A percentile compares a stretch with the other conserved stretches of the same genome.
These are phyloP conservation scores for Amoebophrya sp. DNA, from an alignment of 169 alveolate genomes.

Conservation along the genomic window DNA sequence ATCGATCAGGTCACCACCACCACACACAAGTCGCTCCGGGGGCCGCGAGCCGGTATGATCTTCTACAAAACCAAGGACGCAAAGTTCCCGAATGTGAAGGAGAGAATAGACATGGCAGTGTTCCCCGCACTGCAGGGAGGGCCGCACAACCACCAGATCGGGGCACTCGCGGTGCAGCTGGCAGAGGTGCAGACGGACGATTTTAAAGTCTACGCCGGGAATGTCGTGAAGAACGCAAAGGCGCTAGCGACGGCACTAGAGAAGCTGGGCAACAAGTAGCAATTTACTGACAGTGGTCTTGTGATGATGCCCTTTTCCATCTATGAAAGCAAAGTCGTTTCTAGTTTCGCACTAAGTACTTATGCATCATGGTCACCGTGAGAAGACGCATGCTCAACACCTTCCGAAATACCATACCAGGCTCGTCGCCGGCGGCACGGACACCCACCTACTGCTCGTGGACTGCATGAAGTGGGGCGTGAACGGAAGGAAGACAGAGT, in stretches of 20 bases:
- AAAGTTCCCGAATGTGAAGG: conserved; percentile 66
- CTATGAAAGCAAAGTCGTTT: neutral
- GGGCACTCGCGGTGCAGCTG: conserved; percentile 45
- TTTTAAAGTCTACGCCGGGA: conserved; percentile 36
- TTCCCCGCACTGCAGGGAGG: conserved; percentile 96
- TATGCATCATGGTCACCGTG: too few relatives aligned
- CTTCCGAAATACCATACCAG: conserved; percentile 27
- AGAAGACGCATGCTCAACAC: too few relatives aligned
- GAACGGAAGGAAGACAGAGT: conserved; percentile 50
- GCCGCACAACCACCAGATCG: conserved; percentile 80
- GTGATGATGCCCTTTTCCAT: neutral
- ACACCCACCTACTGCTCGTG: conserved; percentile 79
- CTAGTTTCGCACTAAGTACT: too few relatives aligned
- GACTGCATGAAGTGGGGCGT: conserved; percentile 60
- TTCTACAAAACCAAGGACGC: conserved; percentile 58
- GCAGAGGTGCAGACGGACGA: conserved; percentile 42
- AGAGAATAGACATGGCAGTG: conserved; percentile 86
- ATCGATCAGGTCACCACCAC: conserved; percentile 87
- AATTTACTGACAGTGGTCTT: neutral
- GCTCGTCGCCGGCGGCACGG: conserved; percentile 79
- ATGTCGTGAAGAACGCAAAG: conserved; percentile 58
- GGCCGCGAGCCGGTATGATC: conserved; percentile 47
- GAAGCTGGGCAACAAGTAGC: conserved; percentile 49
- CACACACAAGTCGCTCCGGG: conserved; percentile 75
- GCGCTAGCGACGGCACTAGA: conserved; percentile 68